Conservation (phyloP, 352 stramenopile species). For the Phytopythium delawarense region DNA sequence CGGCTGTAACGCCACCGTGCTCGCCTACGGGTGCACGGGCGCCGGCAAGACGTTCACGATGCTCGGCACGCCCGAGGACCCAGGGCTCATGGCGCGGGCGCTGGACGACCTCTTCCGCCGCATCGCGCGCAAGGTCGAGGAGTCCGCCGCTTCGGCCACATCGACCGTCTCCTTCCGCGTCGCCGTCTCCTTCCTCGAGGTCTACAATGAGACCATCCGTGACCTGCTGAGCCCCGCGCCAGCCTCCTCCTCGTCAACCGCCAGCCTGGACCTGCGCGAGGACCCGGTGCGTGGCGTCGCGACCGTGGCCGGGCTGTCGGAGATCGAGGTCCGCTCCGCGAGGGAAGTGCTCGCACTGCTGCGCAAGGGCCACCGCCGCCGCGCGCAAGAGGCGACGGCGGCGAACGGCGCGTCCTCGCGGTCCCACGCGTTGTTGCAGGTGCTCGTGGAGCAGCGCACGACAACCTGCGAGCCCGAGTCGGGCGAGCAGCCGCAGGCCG, state of each 20-base stretch:
- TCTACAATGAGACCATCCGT: slow-evolving; percentile 94
- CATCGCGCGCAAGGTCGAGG: slow-evolving; percentile 22
- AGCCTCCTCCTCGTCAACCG: slow-evolving; percentile 17
- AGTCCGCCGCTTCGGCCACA: slow-evolving; percentile 10
- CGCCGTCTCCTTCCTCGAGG: slow-evolving; percentile 85
- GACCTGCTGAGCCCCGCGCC: slow-evolving; percentile 54
- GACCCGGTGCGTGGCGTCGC: slow-evolving; percentile 79
- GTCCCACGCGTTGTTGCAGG: slow-evolving; percentile 87
- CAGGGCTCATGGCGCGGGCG: slow-evolving; percentile 87
- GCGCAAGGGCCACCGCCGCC: slow-evolving; percentile 79
- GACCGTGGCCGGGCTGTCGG: slow-evolving; percentile 78
- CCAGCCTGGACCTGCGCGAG: slow-evolving; percentile 79
- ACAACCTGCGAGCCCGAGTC: slow-evolving; percentile 12
- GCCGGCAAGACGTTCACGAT: slow-evolving; percentile 92
- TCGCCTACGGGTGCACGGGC: slow-evolving; percentile 88
- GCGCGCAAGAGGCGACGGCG: slow-evolving; percentile 85
- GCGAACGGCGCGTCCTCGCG: slow-evolving; percentile 87
- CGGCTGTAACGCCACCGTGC: slow-evolving; percentile 91
- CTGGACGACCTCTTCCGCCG: slow-evolving; percentile 84
- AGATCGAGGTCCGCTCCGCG: slow-evolving; percentile 75
- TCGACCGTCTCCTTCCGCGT: slow-evolving; percentile 52
- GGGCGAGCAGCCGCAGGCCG: neutral
- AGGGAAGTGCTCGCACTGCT: slow-evolving; percentile 87
- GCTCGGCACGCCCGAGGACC: slow-evolving; percentile 76
- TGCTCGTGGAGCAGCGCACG: slow-evolving; percentile 67